Evolutionary conservation across 2,329 filamentous ascomycete species (phyloP), one percentile per base, ranked within the genome.

Genomic region (Dactylellina drechsleri): DNA sequence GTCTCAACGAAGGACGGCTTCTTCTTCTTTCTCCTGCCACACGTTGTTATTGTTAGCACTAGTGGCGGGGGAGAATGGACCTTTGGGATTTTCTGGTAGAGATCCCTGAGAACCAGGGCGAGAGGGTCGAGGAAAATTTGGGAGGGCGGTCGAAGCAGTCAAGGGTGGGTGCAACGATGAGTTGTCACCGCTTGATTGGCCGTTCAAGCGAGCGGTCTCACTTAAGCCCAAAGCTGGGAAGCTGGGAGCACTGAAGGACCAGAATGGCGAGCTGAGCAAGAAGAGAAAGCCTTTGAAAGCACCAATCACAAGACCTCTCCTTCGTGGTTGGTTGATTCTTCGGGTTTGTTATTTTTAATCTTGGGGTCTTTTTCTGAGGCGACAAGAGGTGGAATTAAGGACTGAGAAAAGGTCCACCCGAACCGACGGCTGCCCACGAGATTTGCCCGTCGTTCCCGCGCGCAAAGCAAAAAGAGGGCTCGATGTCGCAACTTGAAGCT

Each of bases 181-280:
- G 71, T 75, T 75, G 71, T 66, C 71, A 75, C 64, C 43, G 71
- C 71, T 75, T 75, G 71, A 75, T 75, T 75, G 71, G 71, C 64
- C 71, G 49, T 56, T 67, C 52, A 75, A 75, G 71, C 71, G 71
- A 75, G 57, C 71, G 47, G 71, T 75, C 71, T 75, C 62, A 74
- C 62, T 67, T 50, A 54, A 66, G 60, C 60, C 67, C 67, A 56
- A 57, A 47, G 61, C 50, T 66, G 50, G 50, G 41, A 61, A 66
- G 49, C 66, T 54, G 47, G 47, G 49, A 68, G 66, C 66, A 61
- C 66, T 58, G 57, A 58, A 54, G 45, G 45, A 36, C 43, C 7
- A 45, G 61, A 54, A 45, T 41, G 54, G 49, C 56, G 49, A 49
- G 54, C 57, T 54, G 64, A 68, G 64, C 60, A 50, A 53, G 50